phyloP scores from a whole-genome alignment of 169 alveolate species.

The Fabrea salina region DNA sequence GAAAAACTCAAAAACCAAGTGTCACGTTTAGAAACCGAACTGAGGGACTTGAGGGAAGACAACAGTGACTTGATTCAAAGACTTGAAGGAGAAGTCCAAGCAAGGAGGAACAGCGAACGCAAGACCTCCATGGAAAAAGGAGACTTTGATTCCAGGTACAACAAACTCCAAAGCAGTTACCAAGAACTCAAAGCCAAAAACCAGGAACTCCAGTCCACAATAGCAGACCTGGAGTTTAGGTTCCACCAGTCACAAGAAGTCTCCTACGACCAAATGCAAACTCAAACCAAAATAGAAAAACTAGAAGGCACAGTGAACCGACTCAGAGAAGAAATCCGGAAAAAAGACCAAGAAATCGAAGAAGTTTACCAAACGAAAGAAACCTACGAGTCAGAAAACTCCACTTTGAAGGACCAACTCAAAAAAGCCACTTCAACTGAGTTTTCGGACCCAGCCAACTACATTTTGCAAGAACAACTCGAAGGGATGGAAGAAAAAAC shows the following conservation, averaged over 20 bases:
- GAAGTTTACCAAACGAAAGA: constrained; percentile 16
- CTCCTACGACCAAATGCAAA: neutral
- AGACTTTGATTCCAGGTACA: neutral
- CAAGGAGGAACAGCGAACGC: neutral
- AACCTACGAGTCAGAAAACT: neutral
- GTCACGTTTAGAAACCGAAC: neutral
- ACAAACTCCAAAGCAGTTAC: neutral
- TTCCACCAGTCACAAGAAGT: neutral
- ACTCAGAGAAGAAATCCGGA: no score
- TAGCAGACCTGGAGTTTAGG: neutral
- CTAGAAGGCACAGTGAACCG: neutral
- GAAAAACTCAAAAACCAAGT: neutral
- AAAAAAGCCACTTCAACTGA: constrained; percentile 22
- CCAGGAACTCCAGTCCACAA: neutral
- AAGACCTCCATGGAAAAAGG: neutral
- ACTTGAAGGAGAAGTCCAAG: neutral
- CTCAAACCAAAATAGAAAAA: neutral
- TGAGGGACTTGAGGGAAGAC: neutral
- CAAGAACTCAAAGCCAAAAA: constrained; percentile 28
- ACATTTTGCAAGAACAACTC: constrained; percentile 18
- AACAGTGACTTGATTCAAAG: neutral
- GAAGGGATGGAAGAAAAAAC: neutral
- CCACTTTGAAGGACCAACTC: constrained; percentile 6
- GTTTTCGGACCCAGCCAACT: constrained; percentile 31
- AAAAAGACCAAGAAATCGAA: constrained; percentile 17